Evolutionary conservation across 805 yeast genomes (phyloP).

Genomic region (Schizosaccharomyces octosporus): DNA sequence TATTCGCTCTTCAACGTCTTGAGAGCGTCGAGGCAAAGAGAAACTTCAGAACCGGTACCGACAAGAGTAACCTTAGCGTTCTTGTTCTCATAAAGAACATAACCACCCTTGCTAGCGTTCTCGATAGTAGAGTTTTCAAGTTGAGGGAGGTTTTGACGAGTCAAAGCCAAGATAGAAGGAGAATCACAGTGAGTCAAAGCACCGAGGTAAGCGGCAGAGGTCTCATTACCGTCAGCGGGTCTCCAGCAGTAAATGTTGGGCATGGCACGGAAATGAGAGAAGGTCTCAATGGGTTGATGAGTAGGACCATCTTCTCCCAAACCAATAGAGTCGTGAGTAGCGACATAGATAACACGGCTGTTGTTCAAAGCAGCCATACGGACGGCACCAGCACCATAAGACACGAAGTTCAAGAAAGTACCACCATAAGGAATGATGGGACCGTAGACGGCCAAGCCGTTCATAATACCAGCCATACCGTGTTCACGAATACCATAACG

Average conservation of each 20-base stretch:
- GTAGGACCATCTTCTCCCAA: conserved; percentile 37
- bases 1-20: conserved; percentile 34
- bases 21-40: conserved; percentile 58
- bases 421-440: conserved; percentile 84
- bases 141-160: conserved; percentile 69
- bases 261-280: conserved; percentile 26
- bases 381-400: conserved; percentile 30
- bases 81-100: conserved; percentile 35
- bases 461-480: conserved; percentile 95
- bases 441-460: conserved; percentile 82
- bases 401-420: conserved; percentile 83
- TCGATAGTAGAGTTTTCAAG: conserved; percentile 78
- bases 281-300: conserved; percentile 30
- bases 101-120: conserved; percentile 88
- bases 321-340: conserved; percentile 34
- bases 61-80: conserved; percentile 50
- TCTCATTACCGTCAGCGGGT: conserved; percentile 30
- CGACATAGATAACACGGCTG: conserved; percentile 25
- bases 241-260: conserved; percentile 27
- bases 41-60: conserved; percentile 88
- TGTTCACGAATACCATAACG: conserved; percentile 98
- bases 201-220: conserved; percentile 30
- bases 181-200: conserved; percentile 34
- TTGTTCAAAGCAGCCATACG: conserved; percentile 25
- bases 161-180: conserved; percentile 47